Percentiles rank a stretch among this genome's conserved stretches.
Evolutionary conservation across 129 eudicot species (phyloP).

Genomic region (Kitagawia praeruptora): DNA sequence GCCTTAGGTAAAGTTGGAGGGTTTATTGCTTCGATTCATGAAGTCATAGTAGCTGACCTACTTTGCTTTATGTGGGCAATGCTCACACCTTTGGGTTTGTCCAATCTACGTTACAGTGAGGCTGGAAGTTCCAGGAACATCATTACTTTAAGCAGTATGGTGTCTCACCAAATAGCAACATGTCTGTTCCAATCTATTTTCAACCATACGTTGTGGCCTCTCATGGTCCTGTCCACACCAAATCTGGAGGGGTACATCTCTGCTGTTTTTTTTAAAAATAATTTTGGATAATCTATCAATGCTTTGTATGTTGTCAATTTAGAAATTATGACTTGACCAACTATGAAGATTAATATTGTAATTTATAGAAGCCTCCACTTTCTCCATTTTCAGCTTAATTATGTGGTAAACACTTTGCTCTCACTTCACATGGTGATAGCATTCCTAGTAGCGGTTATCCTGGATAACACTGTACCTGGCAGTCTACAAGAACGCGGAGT

Average conservation of each 20-base stretch:
- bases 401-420: slow-evolving; percentile 63
- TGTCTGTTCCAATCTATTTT: slow-evolving; percentile 72
- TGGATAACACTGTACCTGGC: slow-evolving; percentile 96
- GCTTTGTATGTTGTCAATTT: neutral
- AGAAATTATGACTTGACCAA: neutral
- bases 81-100: slow-evolving; percentile 88
- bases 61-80: slow-evolving; percentile 98
- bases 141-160: slow-evolving; percentile 90
- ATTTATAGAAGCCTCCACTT: neutral
- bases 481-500: slow-evolving; percentile 92
- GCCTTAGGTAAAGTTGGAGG: slow-evolving; percentile 95
- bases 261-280: neutral
- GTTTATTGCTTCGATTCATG: slow-evolving; percentile 83
- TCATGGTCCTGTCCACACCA: slow-evolving; percentile 76
- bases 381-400: slow-evolving; percentile 56
- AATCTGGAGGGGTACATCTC: slow-evolving; percentile 55
- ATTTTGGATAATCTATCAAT: neutral
- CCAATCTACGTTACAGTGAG: slow-evolving; percentile 87
- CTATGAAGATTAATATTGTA: neutral
- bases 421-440: slow-evolving; percentile 96
- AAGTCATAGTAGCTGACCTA: slow-evolving; percentile 87
- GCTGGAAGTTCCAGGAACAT: slow-evolving; percentile 97
- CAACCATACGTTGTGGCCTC: slow-evolving; percentile 90
- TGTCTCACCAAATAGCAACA: slow-evolving; percentile 59
- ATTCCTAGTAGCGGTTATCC: slow-evolving; percentile 63